phyloP scores from a whole-genome alignment of 2,329 filamentous ascomycete genomes.

The Alternaria sp. region DNA sequence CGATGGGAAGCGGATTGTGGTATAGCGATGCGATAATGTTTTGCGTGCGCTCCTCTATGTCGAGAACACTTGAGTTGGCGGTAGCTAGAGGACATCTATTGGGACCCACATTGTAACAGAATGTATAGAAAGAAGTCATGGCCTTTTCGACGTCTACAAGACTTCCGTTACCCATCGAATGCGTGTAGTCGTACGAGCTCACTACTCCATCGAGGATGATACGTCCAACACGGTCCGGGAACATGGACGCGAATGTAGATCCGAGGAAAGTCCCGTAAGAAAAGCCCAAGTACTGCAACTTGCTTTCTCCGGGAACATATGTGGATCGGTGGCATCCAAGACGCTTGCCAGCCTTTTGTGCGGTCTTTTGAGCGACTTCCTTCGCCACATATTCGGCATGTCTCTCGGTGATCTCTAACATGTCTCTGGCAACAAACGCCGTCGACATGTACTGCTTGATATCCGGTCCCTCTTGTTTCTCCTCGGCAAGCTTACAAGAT shows the following conservation, averaged over 20 bases:
- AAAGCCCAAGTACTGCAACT: constrained; percentile 55
- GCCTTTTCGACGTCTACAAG: constrained; percentile 54
- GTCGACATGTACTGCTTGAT: constrained; percentile 56
- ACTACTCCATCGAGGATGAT: constrained; percentile 56
- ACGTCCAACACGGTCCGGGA: constrained; percentile 45
- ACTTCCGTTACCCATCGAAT: constrained; percentile 49
- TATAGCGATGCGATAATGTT: constrained; percentile 47
- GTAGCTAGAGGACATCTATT: constrained; percentile 50
- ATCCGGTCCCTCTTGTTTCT: constrained; percentile 37
- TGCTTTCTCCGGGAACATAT: constrained; percentile 23
- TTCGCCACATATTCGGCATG: constrained; percentile 47
- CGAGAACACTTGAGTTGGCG: constrained; percentile 36
- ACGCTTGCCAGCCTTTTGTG: neutral
- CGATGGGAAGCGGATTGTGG: constrained; percentile 51
- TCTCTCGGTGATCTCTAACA: constrained; percentile 57
- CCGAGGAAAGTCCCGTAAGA: constrained; percentile 57
- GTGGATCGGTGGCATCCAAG: neutral
- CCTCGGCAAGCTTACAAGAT: constrained; percentile 34
- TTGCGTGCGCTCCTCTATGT: constrained; percentile 44
- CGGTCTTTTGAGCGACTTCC: constrained; percentile 1
- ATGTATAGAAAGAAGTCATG: constrained; percentile 53
- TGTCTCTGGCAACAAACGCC: constrained; percentile 56
- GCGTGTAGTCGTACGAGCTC: constrained; percentile 44
- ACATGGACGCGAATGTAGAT: constrained; percentile 48
- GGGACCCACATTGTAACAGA: constrained; percentile 52